Evolutionary conservation across 306 rosid species (phyloP), one percentile per base, ranked within the genome.

Genomic region (Inga laurina): DNA sequence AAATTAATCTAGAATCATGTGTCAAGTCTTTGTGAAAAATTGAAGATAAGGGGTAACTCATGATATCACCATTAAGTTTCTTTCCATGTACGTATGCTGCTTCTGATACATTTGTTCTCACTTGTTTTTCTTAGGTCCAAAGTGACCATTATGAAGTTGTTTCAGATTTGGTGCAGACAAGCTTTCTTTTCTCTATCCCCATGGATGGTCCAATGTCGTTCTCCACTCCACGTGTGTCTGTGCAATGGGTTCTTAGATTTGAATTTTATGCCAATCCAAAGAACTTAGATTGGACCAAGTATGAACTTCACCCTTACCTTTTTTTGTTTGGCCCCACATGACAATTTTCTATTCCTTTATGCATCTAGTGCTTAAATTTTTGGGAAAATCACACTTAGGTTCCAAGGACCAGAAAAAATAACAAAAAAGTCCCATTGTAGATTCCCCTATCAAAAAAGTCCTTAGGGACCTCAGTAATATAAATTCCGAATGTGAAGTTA

Each of bases 161-260:
- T 84, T 95, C 98, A 0, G 99, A 97, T 90, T 86, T 97, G 86
- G 81, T 90, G 77, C 99, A 97, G 87, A 92, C 99, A 82, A 92
- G 99, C 88, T 97, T 97, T 85, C 94, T 97, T n/a, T 97, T 97
- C 78, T 97, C 99, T 45, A 89, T 97, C 82, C 99, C 99, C 44
- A 91, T 89, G 97, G 98, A 97, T 87, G 99, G 99, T 56, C 99
- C 99, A 30, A 97, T 97, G 99, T 92, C 97, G 44, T 97, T 97
- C 91, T 88, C 97, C 82, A 97, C 99, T 88, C 94, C 97, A 54
- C 97, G 87, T 70, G 97, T 97, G 79, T 89, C 97, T 77, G 95
- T 97, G 74, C 93, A 88, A 82, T 97, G 99, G 99, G 93, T 89
- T 74, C 99, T 97, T 82, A 97, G 99, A 49, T 97, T 97, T 85